Conservation (phyloP, 345 rosid species). For the Eucalyptus caleyi region DNA sequence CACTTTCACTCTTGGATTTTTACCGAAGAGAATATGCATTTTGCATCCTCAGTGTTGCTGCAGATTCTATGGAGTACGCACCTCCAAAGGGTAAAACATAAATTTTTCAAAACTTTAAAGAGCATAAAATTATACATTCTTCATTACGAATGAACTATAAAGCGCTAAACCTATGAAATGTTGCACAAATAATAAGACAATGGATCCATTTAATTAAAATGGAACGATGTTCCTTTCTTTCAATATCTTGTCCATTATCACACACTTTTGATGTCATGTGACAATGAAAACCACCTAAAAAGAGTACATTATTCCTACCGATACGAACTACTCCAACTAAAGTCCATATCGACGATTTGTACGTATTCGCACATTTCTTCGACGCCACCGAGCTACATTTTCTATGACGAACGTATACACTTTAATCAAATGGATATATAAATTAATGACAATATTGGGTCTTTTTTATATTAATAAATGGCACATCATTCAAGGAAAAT, state of each 20-base stretch:
- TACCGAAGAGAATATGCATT: neutral
- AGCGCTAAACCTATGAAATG: accelerated
- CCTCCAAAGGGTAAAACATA: neutral
- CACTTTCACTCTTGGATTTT: neutral
- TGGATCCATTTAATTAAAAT: neutral
- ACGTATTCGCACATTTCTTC: neutral
- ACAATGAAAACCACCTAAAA: neutral
- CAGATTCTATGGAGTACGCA: neutral
- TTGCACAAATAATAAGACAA: accelerated
- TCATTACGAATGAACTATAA: neutral
- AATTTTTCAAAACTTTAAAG: neutral
- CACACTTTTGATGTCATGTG: neutral
- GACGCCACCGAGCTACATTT: neutral
- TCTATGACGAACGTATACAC: neutral
- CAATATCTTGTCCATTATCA: neutral
- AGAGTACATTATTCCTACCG: neutral
- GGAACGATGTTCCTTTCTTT: neutral
- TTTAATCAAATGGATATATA: neutral
- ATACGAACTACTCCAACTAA: neutral
- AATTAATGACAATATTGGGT: neutral
- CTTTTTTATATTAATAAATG: neutral
- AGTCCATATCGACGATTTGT: neutral
- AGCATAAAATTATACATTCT: neutral
- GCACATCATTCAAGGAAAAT: neutral
- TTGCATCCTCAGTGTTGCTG: neutral